A percentile compares a stretch with the other conserved stretches of the same genome.
Evolutionary conservation across 768 basidiomycete species (phyloP).

Genomic region (Termitomyces sp.): DNA sequence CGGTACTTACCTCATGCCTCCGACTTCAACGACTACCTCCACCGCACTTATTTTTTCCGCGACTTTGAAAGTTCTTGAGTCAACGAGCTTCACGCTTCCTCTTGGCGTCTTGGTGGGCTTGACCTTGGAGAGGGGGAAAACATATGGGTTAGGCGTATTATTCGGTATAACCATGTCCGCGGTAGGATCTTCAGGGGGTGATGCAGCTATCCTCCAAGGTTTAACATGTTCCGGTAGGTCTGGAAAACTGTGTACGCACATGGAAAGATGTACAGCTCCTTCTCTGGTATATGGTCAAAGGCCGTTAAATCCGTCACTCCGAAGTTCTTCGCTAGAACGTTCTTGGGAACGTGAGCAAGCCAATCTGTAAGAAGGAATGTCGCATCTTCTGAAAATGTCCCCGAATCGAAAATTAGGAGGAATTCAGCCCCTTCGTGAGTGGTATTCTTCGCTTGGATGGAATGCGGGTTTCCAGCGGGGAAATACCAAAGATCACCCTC

Average conservation of each 20-base stretch:
- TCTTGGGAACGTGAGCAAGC: constrained; percentile 53
- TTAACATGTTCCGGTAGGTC: not conserved
- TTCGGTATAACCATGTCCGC: constrained; percentile 46
- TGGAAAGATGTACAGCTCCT: constrained; percentile 52
- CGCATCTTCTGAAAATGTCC: constrained; percentile 50
- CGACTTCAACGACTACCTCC: constrained; percentile 54
- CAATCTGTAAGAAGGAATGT: constrained; percentile 66
- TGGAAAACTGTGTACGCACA: constrained; percentile 15
- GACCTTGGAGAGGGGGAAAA: constrained; percentile 51
- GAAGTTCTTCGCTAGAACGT: constrained; percentile 62
- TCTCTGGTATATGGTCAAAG: constrained; percentile 52
- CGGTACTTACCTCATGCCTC: constrained; percentile 50
- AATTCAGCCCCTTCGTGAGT: constrained; percentile 48
- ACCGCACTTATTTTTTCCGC: constrained; percentile 52
- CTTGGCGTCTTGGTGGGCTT: constrained; percentile 39
- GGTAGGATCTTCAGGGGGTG: constrained; percentile 37
- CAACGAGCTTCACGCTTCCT: constrained; percentile 58
- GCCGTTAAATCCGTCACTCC: constrained; percentile 33
- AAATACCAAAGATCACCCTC: constrained; percentile 56
- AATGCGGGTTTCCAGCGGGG: constrained; percentile 54
- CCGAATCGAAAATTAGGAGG: constrained; percentile 41
- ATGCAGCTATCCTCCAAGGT: constrained; percentile 24
- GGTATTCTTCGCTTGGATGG: constrained; percentile 49
- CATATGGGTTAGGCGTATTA: constrained; percentile 46
- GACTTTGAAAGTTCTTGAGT: constrained; percentile 49